Percentiles rank a stretch among this genome's conserved stretches.
These are phyloP conservation scores for Ascochyta viciae-villosae DNA, from an alignment of 2,329 filamentous ascomycete species.

Conservation along the genomic window DNA sequence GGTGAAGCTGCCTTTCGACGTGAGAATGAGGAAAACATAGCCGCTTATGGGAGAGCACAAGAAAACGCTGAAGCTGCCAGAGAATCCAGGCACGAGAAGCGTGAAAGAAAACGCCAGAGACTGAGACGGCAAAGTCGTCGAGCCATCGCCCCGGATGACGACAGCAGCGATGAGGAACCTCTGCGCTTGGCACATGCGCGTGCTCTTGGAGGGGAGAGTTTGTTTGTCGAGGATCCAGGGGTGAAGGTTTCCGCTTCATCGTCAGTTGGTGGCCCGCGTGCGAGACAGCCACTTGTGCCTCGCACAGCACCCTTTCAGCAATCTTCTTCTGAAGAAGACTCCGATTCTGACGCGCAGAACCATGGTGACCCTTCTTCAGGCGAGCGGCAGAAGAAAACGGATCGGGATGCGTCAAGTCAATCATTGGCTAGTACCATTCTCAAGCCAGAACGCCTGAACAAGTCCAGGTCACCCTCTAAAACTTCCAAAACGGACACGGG, in stretches of 20 bases:
- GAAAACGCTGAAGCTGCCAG: slow-evolving; percentile 10
- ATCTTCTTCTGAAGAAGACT: slow-evolving; percentile 25
- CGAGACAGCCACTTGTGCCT: neutral
- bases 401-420: neutral
- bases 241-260: neutral
- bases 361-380: slow-evolving; percentile 16
- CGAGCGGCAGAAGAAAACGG: slow-evolving; percentile 3
- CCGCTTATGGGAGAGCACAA: slow-evolving; percentile 15
- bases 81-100: slow-evolving; percentile 20
- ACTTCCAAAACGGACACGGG: neutral
- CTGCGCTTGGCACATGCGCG: neutral
- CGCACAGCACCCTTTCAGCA: slow-evolving; percentile 26
- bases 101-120: slow-evolving; percentile 26
- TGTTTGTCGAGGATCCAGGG: slow-evolving; percentile 14
- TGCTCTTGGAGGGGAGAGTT: neutral
- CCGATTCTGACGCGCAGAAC: neutral
- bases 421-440: neutral
- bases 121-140: slow-evolving; percentile 2
- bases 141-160: neutral
- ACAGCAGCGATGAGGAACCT: slow-evolving; percentile 24
- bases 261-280: neutral
- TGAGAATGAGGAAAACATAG: slow-evolving; percentile 17
- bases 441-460: neutral
- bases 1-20: slow-evolving; percentile 7
- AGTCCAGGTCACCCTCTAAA: neutral